Base-by-base conservation (phyloP, 2,329 filamentous ascomycete genomes). In the Spiromastix sp. region DNA sequence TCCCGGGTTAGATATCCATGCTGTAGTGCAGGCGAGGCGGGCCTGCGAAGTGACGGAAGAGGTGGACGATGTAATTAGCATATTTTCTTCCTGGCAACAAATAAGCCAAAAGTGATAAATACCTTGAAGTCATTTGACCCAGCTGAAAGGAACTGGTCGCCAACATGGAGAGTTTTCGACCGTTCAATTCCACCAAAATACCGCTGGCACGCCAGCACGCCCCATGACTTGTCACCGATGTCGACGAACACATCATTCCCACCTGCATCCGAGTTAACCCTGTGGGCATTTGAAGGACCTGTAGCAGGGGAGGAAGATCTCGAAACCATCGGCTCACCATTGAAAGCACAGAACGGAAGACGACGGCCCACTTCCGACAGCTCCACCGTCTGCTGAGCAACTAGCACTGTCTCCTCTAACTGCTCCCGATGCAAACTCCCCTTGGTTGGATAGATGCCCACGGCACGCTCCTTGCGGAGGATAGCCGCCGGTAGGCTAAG, bases 161-260 rank as follows among this genome's bases (percentile, higher is more conserved):
- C 91, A 4, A 98, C 85, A 61, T 98, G 91, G 39, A 98, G 68
- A 6, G 87, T 95, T 51, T 82, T 81, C 44, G 80, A 75, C 3
- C 78, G 82, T 32, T 72, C 68, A 47, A 95, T 74, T 1, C 69
- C 75, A 3, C 81, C 82, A 55, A 95, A 94, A 67, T 85, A 94
- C 39, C 79, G 74, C 64, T 98, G 91, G 56, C 87, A 95, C 3
- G 87, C 85, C 21, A 83, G 72, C 2, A 98, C 91, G 44, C 91
- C 91, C 82, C 87, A 93, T 35, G 81, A 86, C 64, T 98, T 98
- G 64, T 98, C 91, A 37, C 91, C 91, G 52, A 98, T 95, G 57
- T 98, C 91, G 36, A 98, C 87, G 60, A 98, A 98, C 27, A 96
- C 86, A 57, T 98, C 91, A 42, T 91, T 89, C 8, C 91, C 91